Percentiles rank a stretch among this genome's conserved stretches.
Evolutionary conservation across 2,329 filamentous ascomycete species (phyloP).

Genomic region (Botrytis hyacinthi): DNA sequence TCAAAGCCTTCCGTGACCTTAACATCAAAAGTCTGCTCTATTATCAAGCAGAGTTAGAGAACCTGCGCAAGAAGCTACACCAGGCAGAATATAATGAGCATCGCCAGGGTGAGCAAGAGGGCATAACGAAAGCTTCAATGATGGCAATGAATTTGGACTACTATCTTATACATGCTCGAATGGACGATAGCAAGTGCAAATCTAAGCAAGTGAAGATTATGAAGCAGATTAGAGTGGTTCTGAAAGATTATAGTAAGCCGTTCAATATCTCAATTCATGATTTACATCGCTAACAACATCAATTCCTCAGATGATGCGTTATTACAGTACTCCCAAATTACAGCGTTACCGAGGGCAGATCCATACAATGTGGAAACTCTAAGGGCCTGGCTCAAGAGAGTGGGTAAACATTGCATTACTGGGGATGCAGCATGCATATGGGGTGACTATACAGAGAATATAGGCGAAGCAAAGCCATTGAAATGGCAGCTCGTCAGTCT

Average conservation of each 20-base stretch:
- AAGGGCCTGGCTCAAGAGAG: background rate
- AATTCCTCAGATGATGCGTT: constrained; percentile 23
- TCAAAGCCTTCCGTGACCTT: constrained; percentile 25
- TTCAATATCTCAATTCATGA: background rate
- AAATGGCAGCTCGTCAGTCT: constrained; percentile 13
- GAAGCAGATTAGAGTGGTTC: constrained; percentile 21
- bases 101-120: background rate
- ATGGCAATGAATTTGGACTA: background rate
- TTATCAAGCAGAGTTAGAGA: constrained; percentile 26
- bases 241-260: constrained; percentile 28
- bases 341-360: constrained; percentile 23
- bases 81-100: constrained; percentile 24
- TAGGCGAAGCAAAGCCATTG: constrained; percentile 7
- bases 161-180: background rate
- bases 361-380: constrained; percentile 22
- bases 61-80: constrained; percentile 20
- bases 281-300: background rate
- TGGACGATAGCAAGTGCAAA: background rate
- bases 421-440: constrained; percentile 19
- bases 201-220: constrained; percentile 22
- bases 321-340: constrained; percentile 23
- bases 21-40: constrained; percentile 29
- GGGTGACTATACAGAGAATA: background rate
- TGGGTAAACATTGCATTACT: background rate
- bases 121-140: background rate